phyloP scores from a whole-genome alignment of 176 grass and related monocot species.

The Neostapfia colusana region DNA sequence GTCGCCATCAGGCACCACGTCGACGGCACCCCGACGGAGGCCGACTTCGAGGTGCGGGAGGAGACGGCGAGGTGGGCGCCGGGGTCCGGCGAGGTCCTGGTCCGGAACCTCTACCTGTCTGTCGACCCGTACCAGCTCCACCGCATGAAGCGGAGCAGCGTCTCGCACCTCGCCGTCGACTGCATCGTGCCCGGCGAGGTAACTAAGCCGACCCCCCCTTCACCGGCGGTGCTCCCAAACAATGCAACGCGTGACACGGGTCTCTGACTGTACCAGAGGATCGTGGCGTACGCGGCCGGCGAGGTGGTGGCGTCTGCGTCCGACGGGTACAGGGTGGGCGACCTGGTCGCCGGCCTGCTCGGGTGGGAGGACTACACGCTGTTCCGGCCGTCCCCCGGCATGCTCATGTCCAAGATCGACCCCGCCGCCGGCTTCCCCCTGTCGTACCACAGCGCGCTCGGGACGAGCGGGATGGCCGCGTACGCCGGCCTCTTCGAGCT shows the following conservation, averaged over 20 bases:
- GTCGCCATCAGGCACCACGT: constrained; percentile 46
- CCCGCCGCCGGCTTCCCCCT: not conserved
- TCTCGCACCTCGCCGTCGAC: constrained; percentile 39
- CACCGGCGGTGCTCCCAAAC: no score
- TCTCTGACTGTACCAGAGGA: constrained; percentile 32
- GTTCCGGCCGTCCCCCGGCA: constrained; percentile 11
- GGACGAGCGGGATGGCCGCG: constrained; percentile 36
- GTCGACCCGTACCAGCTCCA: constrained; percentile 75
- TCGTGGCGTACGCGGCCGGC: constrained; percentile 41
- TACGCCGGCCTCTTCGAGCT: constrained; percentile 37
- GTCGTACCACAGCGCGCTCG: constrained; percentile 31
- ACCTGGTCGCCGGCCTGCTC: constrained; percentile 52
- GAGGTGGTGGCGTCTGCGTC: constrained; percentile 53
- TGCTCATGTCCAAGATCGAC: constrained; percentile 24
- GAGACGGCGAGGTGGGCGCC: constrained; percentile 11
- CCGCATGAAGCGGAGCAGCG: constrained; percentile 53
- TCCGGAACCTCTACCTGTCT: constrained; percentile 56
- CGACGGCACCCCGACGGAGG: constrained; percentile 47
- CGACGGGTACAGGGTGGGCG: constrained; percentile 35
- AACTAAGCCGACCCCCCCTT: not conserved
- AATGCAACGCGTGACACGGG: not conserved
- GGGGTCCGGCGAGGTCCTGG: constrained; percentile 43
- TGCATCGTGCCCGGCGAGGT: constrained; percentile 49
- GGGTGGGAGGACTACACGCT: constrained; percentile 68
- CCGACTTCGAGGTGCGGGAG: constrained; percentile 48